Evolutionary conservation across 1,284 basidiomycete genomes (phyloP).

Genomic region (Microbotryum violaceum): DNA sequence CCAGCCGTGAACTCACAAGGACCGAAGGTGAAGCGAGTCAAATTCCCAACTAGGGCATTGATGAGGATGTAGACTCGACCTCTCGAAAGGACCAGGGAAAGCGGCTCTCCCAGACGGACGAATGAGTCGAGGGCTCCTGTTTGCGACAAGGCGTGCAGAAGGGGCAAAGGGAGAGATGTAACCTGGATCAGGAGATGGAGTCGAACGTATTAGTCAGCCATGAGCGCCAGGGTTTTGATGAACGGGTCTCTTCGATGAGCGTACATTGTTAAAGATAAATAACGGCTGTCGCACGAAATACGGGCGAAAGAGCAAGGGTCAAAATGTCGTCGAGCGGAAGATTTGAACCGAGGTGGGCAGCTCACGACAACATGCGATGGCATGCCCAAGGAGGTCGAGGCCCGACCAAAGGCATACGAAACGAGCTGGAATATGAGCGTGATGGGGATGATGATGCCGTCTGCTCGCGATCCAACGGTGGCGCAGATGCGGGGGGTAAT

Average conservation of each 20-base stretch:
- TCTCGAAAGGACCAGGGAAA: slow-evolving; percentile 32
- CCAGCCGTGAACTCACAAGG: background rate
- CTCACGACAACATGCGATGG: slow-evolving; percentile 34
- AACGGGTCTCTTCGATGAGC: no score
- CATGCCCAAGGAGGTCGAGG: slow-evolving; percentile 34
- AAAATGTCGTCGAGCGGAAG: background rate
- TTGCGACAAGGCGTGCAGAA: slow-evolving; percentile 37
- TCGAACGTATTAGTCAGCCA: no score
- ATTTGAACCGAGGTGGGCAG: background rate
- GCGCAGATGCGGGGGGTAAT: slow-evolving; percentile 27
- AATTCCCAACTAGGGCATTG: slow-evolving; percentile 38
- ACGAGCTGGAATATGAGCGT: slow-evolving; percentile 38
- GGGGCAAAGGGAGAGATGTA: slow-evolving; percentile 37
- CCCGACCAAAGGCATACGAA: slow-evolving; percentile 34
- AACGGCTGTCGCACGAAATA: slow-evolving; percentile 24
- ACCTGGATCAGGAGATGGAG: no score
- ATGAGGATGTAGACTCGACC: slow-evolving; percentile 40
- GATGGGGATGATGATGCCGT: slow-evolving; percentile 34
- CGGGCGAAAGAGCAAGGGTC: background rate
- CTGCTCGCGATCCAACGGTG: no score
- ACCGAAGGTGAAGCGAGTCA: slow-evolving; percentile 30
- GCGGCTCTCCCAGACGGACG: slow-evolving; percentile 28
- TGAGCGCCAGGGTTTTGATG: no score
- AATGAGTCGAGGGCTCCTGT: slow-evolving; percentile 38
- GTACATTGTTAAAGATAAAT: slow-evolving; percentile 41